phyloP scores from a whole-genome alignment of 1,139 yeast species.

The Debaryomyces udenii region DNA sequence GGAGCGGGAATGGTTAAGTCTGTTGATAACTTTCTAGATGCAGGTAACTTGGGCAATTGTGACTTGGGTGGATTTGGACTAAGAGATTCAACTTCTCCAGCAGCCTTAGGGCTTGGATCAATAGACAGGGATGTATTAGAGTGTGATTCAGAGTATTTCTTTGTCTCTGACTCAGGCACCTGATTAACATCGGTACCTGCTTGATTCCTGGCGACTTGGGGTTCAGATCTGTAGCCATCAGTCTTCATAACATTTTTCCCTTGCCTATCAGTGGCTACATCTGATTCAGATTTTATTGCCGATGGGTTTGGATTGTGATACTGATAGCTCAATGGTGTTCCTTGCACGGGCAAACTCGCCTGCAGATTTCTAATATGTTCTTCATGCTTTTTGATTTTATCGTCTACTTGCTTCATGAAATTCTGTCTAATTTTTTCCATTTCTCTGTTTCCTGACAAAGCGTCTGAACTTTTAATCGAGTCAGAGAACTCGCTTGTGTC shows the following conservation, averaged over 20 bases:
- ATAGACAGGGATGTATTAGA: background rate
- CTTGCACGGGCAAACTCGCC: background rate
- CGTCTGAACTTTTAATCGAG: constrained; percentile 6
- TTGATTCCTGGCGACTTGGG: background rate
- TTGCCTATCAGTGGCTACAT: too few relatives aligned
- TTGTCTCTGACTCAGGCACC: background rate
- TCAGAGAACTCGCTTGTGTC: constrained; percentile 11
- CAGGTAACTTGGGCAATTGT: background rate
- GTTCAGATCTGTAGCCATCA: background rate
- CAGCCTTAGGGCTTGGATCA: background rate
- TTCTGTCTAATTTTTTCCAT: constrained; percentile 22
- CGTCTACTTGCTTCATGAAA: constrained; percentile 27
- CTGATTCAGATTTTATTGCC: background rate
- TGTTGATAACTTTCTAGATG: background rate
- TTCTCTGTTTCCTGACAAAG: constrained; percentile 16
- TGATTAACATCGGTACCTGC: background rate
- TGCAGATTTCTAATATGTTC: constrained; percentile 13
- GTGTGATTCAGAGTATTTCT: background rate
- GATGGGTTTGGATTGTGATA: background rate
- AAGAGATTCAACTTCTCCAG: background rate
- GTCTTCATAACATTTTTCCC: background rate
- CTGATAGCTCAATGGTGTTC: background rate
- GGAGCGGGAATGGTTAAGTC: background rate
- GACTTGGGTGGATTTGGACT: too few relatives aligned
- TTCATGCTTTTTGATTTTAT: constrained; percentile 21